Percentiles rank a stretch among this genome's conserved stretches.
Conservation (phyloP, 2,329 filamentous ascomycete species). For the Rhynchosporium graminicola region DNA sequence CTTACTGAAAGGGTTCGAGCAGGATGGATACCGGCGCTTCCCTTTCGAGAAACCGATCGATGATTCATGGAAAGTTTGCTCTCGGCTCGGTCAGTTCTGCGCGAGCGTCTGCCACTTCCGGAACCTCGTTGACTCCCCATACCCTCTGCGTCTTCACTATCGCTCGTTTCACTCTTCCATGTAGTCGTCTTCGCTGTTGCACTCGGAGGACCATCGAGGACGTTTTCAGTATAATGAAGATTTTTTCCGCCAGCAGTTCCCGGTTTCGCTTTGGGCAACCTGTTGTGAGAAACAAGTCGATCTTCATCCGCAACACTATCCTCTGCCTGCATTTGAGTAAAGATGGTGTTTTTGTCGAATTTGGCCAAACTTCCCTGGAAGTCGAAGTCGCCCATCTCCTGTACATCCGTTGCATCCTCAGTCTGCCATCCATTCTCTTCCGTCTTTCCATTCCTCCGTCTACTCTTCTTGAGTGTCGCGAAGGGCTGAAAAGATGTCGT, state of each 20-base stretch:
- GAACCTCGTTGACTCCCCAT: slow-evolving; percentile 35
- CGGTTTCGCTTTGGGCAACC: slow-evolving; percentile 58
- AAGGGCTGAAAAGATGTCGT: slow-evolving; percentile 65
- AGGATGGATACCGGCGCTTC: slow-evolving; percentile 35
- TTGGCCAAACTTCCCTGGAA: slow-evolving; percentile 88
- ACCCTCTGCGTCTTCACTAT: slow-evolving; percentile 45
- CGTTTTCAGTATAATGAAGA: slow-evolving; percentile 87
- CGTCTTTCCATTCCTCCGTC: slow-evolving; percentile 43
- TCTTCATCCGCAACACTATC: slow-evolving; percentile 88
- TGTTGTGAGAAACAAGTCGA: slow-evolving; percentile 88
- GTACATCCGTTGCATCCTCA: slow-evolving; percentile 91
- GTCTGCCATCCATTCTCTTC: slow-evolving; percentile 88
- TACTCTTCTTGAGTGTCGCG: slow-evolving; percentile 56
- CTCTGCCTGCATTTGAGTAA: slow-evolving; percentile 87
- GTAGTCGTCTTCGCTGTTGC: slow-evolving; percentile 37
- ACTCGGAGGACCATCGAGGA: slow-evolving; percentile 65
- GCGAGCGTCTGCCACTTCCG: slow-evolving; percentile 45
- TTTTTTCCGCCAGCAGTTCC: slow-evolving; percentile 84
- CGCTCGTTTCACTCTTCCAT: slow-evolving; percentile 77
- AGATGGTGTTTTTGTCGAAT: slow-evolving; percentile 90
- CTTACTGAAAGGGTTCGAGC: slow-evolving; percentile 37
- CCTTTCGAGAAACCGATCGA: slow-evolving; percentile 41
- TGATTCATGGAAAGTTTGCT: slow-evolving; percentile 41
- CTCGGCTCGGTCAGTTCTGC: slow-evolving; percentile 36
- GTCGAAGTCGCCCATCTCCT: slow-evolving; percentile 92